Evolutionary conservation across 306 rosid genomes (phyloP).

Genomic region (Castanea mollissima): DNA sequence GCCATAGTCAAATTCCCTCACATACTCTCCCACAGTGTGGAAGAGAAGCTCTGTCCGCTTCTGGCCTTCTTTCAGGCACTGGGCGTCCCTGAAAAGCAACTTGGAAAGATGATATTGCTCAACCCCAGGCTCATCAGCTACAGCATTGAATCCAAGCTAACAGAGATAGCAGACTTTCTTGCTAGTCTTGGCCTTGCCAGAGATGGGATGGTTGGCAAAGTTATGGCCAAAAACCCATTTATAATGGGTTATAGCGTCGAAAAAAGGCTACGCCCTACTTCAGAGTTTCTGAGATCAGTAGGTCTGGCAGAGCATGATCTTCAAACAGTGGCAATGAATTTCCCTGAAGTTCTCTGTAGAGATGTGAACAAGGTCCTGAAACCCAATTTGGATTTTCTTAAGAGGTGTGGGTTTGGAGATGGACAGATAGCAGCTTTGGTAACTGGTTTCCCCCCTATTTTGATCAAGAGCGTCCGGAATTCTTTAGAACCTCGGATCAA

Average conservation of each 20-base stretch:
- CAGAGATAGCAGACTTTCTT: slow-evolving; percentile 66
- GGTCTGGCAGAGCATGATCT: slow-evolving; percentile 63
- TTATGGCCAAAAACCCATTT: slow-evolving; percentile 69
- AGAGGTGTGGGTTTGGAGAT: slow-evolving; percentile 59
- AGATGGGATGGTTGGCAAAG: slow-evolving; percentile 79
- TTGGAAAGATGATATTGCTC: slow-evolving; percentile 74
- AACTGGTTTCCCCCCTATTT: slow-evolving; percentile 77
- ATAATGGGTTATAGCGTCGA: slow-evolving; percentile 86
- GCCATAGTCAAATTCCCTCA: slow-evolving; percentile 82
- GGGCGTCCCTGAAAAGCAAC: slow-evolving; percentile 73
- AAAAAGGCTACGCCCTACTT: slow-evolving; percentile 70
- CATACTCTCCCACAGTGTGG: slow-evolving; percentile 73
- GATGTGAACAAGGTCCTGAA: slow-evolving; percentile 70
- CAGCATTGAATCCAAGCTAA: slow-evolving; percentile 73
- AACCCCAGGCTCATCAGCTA: slow-evolving; percentile 95
- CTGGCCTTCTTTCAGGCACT: slow-evolving; percentile 84
- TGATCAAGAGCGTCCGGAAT: slow-evolving; percentile 77
- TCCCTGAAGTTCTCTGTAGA: slow-evolving; percentile 76
- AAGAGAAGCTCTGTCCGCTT: slow-evolving; percentile 93
- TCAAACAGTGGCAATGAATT: slow-evolving; percentile 61
- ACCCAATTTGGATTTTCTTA: slow-evolving; percentile 58
- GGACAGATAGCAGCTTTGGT: slow-evolving; percentile 69
- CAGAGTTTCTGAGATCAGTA: slow-evolving; percentile 57
- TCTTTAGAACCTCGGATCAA: slow-evolving; percentile 75
- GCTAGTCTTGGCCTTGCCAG: slow-evolving; percentile 64